Conservation (phyloP, 208 protist genomes). For the Acanthamoeba healyi region DNA sequence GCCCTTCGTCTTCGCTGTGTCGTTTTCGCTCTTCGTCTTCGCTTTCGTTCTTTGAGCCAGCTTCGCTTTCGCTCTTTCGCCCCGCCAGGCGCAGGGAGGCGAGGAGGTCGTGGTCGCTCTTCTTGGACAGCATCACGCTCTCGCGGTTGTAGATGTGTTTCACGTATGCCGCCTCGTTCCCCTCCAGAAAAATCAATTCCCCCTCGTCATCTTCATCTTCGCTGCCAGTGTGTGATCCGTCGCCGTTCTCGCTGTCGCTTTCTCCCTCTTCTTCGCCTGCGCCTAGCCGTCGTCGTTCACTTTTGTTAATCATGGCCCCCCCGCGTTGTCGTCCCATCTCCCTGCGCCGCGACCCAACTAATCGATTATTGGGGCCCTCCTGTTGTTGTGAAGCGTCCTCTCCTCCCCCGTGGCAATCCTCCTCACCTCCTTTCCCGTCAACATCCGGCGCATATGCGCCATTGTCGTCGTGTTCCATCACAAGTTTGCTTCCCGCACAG, state of each 20-base stretch:
- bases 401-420: too few relatives aligned
- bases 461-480: too few relatives aligned
- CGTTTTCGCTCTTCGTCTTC: background rate
- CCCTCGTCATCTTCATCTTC: slow-evolving; percentile 20
- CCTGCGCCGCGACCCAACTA: background rate
- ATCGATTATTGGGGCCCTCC: background rate
- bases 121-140: background rate
- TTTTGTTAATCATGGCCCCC: background rate
- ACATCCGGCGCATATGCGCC: too few relatives aligned
- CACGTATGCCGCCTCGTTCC: background rate
- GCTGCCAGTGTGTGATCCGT: background rate
- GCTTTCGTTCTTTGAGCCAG: background rate
- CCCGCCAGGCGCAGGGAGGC: background rate
- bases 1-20: background rate
- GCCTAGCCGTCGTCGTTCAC: too few relatives aligned
- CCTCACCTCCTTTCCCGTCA: too few relatives aligned
- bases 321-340: background rate
- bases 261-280: background rate
- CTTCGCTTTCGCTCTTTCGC: slow-evolving; percentile 16
- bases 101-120: background rate
- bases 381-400: too few relatives aligned
- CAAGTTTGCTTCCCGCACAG: too few relatives aligned
- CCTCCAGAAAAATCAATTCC: slow-evolving; percentile 34
- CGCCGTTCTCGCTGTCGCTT: background rate
- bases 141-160: slow-evolving; percentile 14